phyloP scores from a whole-genome alignment of 2,329 filamentous ascomycete genomes.

The Apiospora marii region DNA sequence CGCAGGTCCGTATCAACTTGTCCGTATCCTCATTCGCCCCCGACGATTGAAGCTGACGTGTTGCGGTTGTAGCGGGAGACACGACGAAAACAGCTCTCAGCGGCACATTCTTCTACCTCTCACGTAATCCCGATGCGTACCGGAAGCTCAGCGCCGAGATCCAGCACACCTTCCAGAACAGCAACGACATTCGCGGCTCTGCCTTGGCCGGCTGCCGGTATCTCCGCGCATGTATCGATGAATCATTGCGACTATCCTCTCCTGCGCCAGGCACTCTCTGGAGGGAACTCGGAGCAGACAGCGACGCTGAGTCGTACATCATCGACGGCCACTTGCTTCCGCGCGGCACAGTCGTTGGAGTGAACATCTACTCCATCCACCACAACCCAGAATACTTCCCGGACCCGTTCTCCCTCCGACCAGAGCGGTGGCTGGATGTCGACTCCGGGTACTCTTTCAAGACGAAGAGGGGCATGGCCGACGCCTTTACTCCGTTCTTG shows the following conservation, averaged over 20 bases:
- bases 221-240: conserved; percentile 35
- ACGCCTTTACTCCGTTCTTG: conserved; percentile 37
- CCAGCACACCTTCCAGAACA: conserved; percentile 28
- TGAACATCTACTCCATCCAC: conserved; percentile 52
- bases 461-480: conserved; percentile 36
- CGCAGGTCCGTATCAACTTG: background rate
- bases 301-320: background rate
- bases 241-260: conserved; percentile 34
- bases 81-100: conserved; percentile 33
- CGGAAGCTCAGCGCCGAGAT: conserved; percentile 31
- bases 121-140: conserved; percentile 32
- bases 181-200: conserved; percentile 27
- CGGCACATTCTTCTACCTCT: conserved; percentile 38
- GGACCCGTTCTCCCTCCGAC: conserved; percentile 43
- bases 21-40: background rate
- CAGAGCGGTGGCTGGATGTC: conserved; percentile 33
- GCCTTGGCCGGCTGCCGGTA: conserved; percentile 30
- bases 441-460: conserved; percentile 27
- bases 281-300: conserved; percentile 25
- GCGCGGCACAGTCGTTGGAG: conserved; percentile 42
- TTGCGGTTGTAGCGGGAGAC: conserved; percentile 24
- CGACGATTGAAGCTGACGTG: background rate
- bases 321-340: conserved; percentile 41
- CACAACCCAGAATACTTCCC: conserved; percentile 45
- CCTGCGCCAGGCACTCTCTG: conserved; percentile 29